phyloP scores from a whole-genome alignment of 148 eudicot genomes.

The Heliosperma pusillum region DNA sequence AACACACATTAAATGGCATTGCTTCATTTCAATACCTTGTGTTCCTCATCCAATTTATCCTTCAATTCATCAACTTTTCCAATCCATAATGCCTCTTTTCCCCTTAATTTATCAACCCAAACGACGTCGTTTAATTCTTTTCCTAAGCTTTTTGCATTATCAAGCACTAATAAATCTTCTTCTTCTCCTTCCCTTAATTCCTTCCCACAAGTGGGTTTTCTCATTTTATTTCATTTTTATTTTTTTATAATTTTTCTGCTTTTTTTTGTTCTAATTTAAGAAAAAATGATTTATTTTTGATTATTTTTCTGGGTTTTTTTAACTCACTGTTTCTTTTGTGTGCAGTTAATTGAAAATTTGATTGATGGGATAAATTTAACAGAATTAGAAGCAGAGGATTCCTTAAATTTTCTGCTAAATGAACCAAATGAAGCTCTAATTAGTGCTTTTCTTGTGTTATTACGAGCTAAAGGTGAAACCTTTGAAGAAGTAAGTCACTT shows the following conservation, averaged over 20 bases:
- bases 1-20: conserved; percentile 7
- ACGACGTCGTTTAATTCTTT: conserved; percentile 13
- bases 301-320: neutral
- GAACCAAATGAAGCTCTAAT: conserved; percentile 80
- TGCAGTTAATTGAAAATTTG: conserved; percentile 76
- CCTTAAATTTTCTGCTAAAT: conserved; percentile 62
- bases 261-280: no score
- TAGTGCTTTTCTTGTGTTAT: conserved; percentile 85
- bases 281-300: no score
- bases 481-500: conserved; percentile 63
- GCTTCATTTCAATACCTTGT: neutral
- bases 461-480: conserved; percentile 99
- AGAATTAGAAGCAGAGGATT: conserved; percentile 66
- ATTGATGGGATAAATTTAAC: conserved; percentile 61
- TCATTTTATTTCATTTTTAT: neutral
- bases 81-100: conserved; percentile 3
- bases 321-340: neutral
- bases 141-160: conserved; percentile 19
- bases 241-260: neutral
- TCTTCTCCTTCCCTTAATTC: conserved; percentile 28
- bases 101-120: neutral
- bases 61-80: neutral
- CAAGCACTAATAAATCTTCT: conserved; percentile 21
- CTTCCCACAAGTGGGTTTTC: conserved; percentile 43
- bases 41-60: neutral